Evolutionary conservation across 2,329 filamentous ascomycete genomes (phyloP).

Genomic region (Lachnellula hyalina): DNA sequence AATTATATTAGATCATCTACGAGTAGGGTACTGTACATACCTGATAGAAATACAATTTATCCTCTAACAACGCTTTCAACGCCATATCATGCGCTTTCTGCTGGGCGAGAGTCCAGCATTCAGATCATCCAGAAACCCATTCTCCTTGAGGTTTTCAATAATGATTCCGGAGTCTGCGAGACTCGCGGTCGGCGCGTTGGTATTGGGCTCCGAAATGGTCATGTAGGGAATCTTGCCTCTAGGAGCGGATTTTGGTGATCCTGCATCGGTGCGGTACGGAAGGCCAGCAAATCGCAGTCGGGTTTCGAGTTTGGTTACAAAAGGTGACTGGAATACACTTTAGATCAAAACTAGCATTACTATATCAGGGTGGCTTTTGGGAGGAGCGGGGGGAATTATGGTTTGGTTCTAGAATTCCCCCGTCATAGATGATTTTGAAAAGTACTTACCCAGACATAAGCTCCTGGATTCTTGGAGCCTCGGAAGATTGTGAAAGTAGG

Average conservation of each 20-base stretch:
- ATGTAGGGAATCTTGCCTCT: slow-evolving; percentile 58
- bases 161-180: slow-evolving; percentile 54
- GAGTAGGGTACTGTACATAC: slow-evolving; percentile 28
- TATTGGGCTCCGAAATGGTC: slow-evolving; percentile 15
- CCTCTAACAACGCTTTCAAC: slow-evolving; percentile 51
- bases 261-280: slow-evolving; percentile 40
- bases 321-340: slow-evolving; percentile 41
- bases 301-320: slow-evolving; percentile 57
- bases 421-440: too few relatives aligned
- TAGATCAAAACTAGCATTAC: too few relatives aligned
- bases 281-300: slow-evolving; percentile 50
- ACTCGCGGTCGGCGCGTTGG: not conserved
- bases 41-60: slow-evolving; percentile 54
- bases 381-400: too few relatives aligned
- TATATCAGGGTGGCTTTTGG: too few relatives aligned
- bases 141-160: slow-evolving; percentile 38
- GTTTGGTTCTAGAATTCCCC: too few relatives aligned
- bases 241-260: slow-evolving; percentile 43
- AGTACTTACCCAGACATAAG: too few relatives aligned
- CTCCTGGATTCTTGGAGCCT: too few relatives aligned
- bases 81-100: slow-evolving; percentile 46
- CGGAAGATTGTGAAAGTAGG: too few relatives aligned
- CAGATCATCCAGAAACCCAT: slow-evolving; percentile 42
- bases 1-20: not conserved
- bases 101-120: slow-evolving; percentile 38